Conservation (phyloP, 495 filamentous ascomycete genomes). For the Tuber microsphaerosporum region DNA sequence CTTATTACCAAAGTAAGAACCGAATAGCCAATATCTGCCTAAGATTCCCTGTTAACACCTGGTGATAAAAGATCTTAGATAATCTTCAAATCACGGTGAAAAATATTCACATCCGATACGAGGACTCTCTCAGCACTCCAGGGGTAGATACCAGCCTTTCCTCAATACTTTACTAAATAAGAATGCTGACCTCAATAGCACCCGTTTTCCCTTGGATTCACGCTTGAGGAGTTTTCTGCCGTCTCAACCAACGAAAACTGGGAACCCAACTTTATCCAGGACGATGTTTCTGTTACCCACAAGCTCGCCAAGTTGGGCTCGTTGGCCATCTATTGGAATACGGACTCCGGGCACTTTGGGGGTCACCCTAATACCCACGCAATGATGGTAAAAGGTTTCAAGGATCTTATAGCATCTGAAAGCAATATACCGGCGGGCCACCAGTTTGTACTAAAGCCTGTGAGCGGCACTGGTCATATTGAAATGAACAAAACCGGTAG, state of each 20-base stretch:
- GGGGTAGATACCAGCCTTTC: slow-evolving; percentile 44
- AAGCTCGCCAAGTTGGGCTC: slow-evolving; percentile 84
- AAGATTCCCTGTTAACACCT: slow-evolving; percentile 12
- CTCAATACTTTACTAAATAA: not conserved
- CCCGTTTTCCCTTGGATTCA: slow-evolving; percentile 86
- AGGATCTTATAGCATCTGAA: slow-evolving; percentile 64
- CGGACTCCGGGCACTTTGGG: slow-evolving; percentile 74
- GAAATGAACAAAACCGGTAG: slow-evolving; percentile 88
- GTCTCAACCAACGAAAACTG: slow-evolving; percentile 90
- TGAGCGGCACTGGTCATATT: slow-evolving; percentile 83
- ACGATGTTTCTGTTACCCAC: slow-evolving; percentile 71
- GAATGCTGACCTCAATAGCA: slow-evolving; percentile 47
- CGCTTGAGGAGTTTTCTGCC: slow-evolving; percentile 88
- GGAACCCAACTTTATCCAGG: slow-evolving; percentile 90
- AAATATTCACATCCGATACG: slow-evolving; percentile 95
- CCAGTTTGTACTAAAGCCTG: slow-evolving; percentile 91
- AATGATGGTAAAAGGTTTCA: slow-evolving; percentile 67
- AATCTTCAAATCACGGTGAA: slow-evolving; percentile 95
- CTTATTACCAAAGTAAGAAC: slow-evolving; percentile 62
- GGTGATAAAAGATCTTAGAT: slow-evolving; percentile 63
- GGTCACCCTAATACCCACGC: slow-evolving; percentile 64
- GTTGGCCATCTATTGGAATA: slow-evolving; percentile 94
- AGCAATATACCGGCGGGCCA: slow-evolving; percentile 53
- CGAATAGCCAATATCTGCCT: not conserved
- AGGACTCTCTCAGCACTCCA: slow-evolving; percentile 90